Conservation (phyloP, 305 asterid species). For the Solanum aculeatissimum region DNA sequence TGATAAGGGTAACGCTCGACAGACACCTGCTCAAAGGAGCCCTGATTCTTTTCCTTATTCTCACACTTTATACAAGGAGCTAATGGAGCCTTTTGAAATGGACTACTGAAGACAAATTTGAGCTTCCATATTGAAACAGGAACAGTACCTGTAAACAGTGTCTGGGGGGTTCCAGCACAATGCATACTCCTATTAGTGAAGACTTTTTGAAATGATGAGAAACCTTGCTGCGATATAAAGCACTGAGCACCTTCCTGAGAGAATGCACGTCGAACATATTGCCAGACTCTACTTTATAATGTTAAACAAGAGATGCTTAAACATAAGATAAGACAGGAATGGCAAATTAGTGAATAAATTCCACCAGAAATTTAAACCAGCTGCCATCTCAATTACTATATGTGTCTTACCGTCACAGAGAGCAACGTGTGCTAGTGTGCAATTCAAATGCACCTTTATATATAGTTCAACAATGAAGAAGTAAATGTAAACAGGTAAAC, state of each 20-base stretch:
- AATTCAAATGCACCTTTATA: neutral
- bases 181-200: neutral
- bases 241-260: neutral
- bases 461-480: neutral
- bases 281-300: neutral
- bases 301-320: neutral
- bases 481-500: neutral
- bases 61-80: constrained; percentile 60
- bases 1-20: constrained; percentile 81
- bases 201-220: neutral
- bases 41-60: constrained; percentile 37
- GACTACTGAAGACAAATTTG: constrained; percentile 12
- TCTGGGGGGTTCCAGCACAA: constrained; percentile 24
- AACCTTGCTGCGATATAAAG: neutral
- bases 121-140: constrained; percentile 26
- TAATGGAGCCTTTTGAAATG: constrained; percentile 20
- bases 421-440: neutral
- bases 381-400: neutral
- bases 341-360: neutral
- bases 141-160: constrained; percentile 32
- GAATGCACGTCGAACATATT: neutral
- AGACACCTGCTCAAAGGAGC: constrained; percentile 30
- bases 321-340: neutral
- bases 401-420: neutral
- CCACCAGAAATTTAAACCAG: neutral